Conservation (phyloP, 352 stramenopile species). For the Phytophthora tubulina region DNA sequence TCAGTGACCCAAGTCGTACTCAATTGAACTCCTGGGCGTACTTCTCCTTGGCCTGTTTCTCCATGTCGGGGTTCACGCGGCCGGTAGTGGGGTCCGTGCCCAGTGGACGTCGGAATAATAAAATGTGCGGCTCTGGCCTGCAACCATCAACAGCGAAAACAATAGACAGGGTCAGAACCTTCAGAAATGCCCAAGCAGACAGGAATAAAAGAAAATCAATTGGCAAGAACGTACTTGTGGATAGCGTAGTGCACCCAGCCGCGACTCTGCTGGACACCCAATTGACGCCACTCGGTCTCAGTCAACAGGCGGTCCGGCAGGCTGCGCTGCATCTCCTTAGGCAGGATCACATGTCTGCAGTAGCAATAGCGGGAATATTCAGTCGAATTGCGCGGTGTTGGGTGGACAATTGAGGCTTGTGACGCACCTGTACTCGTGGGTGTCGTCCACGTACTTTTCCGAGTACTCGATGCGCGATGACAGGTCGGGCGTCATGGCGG, state of each 20-base stretch:
- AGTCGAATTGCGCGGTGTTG: background rate
- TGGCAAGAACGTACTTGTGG: conserved; percentile 91
- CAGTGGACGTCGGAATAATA: conserved; percentile 98
- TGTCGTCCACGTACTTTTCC: conserved; percentile 96
- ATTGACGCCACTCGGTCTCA: conserved; percentile 97
- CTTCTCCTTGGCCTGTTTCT: conserved; percentile 96
- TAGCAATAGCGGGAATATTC: background rate
- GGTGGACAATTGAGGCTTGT: background rate
- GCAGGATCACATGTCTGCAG: conserved; percentile 95
- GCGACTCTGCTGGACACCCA: conserved; percentile 98
- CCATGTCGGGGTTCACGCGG: conserved; percentile 93
- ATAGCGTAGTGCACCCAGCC: conserved; percentile 99
- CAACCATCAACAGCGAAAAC: conserved; percentile 17
- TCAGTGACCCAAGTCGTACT: conserved; percentile 15
- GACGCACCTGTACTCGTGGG: conserved; percentile 92
- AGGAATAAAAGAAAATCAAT: background rate
- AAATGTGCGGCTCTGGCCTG: conserved; percentile 98
- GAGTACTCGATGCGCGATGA: conserved; percentile 95
- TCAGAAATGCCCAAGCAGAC: conserved; percentile 10
- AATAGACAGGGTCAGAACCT: conserved; percentile 21
- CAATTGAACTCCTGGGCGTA: conserved; percentile 92
- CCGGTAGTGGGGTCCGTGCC: conserved; percentile 97
- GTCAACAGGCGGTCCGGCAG: conserved; percentile 96
- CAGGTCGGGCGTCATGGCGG: conserved; percentile 82
- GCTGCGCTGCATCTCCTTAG: conserved; percentile 97